These are phyloP conservation scores for Hevea brasiliensis DNA, from an alignment of 345 rosid genomes.

Conservation along the genomic window DNA sequence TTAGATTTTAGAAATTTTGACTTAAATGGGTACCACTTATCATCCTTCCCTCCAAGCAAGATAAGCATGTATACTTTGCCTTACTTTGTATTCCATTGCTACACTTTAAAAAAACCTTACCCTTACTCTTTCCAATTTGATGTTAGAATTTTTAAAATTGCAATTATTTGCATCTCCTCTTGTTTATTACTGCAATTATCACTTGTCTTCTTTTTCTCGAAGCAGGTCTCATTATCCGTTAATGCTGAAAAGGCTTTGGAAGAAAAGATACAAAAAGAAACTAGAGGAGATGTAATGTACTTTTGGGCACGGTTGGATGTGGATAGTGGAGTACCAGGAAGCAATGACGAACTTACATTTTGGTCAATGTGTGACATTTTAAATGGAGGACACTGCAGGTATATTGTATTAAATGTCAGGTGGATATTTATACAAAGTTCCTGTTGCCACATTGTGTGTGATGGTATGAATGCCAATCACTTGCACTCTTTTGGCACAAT, in stretches of 20 bases:
- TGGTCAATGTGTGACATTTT: conserved; percentile 39
- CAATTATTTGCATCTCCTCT: neutral
- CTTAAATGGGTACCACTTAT: neutral
- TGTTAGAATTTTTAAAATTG: neutral
- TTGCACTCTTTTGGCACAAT: neutral
- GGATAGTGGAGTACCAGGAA: conserved; percentile 23
- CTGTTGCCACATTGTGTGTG: neutral
- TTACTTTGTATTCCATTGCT: too few relatives aligned
- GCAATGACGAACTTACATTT: conserved; percentile 22
- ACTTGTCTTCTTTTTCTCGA: neutral
- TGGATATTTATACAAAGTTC: neutral
- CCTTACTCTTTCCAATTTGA: too few relatives aligned
- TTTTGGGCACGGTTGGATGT: conserved; percentile 30
- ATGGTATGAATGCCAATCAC: neutral
- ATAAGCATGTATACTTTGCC: neutral
- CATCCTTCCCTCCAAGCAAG: neutral
- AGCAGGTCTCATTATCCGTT: conserved; percentile 32
- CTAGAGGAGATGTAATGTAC: conserved; percentile 32
- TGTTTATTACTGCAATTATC: neutral
- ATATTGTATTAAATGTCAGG: neutral
- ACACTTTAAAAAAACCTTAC: neutral
- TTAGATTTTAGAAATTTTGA: too few relatives aligned
- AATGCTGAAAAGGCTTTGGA: conserved; percentile 31
- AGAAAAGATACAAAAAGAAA: conserved; percentile 27
- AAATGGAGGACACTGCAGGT: conserved; percentile 40